Evolutionary conservation across 2,329 filamentous ascomycete genomes (phyloP), one percentile per base, ranked within the genome.

Genomic region (Apiospora hydei): DNA sequence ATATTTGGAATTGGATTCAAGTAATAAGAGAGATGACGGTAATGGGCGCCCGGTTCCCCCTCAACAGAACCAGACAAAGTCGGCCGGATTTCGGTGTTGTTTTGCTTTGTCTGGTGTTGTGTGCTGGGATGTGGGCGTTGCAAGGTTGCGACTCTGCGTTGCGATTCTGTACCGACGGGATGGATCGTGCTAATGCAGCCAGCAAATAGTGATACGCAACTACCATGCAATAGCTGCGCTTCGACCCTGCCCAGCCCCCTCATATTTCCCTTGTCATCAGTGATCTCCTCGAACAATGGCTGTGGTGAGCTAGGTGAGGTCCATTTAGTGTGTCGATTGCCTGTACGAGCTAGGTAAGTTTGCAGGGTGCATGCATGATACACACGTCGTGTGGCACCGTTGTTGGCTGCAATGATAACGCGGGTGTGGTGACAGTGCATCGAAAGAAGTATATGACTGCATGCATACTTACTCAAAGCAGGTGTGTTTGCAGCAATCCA

Each of bases 101-200:
- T 18, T 34, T 34, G 3, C n/a, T 7, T 18, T 34, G 57, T 3
- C n/a, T 21, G 24, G 51, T 51, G 16, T 4, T n/a, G 11, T 53
- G 30, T 8, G 21, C 11, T 38, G 30, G 34, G 53, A 61, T 61
- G 53, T 34, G 53, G 53, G 46, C 46, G 46, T 49, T 49, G 46
- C 46, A 47, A 21, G 16, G 46, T 49, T 43, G 41, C 41, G 13
- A 43, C 46, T 49, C 46, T 51, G n/a, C n/a, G 21, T 61, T 8
- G 34, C 41, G 41, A 11, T 64, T 41, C 57, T 64, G 57, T 41
- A 64, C 57, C 57, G 57, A 64, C 57, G 57, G 57, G 30, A 41
- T 64, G 57, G 57, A 64, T 64, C 57, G 57, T 64, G 57, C 57
- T 64, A 64, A 64, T 64, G 57, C 57, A 41, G 57, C 21, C 34